Conservation (phyloP, 352 stramenopile species). For the Phytophthora quininea region DNA sequence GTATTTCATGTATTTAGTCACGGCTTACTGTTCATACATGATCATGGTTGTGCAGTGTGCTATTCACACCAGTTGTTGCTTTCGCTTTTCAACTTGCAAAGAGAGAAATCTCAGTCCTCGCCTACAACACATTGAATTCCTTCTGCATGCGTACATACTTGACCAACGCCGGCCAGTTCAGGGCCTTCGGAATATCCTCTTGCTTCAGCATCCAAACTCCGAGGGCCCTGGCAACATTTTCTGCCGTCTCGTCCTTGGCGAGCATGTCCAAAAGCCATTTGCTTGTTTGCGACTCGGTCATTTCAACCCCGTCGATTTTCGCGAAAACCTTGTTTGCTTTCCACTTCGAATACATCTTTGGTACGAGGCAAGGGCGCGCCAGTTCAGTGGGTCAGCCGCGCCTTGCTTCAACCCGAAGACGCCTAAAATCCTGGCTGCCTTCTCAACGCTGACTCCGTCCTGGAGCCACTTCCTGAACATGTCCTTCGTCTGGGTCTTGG, state of each 20-base stretch:
- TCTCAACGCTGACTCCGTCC: neutral
- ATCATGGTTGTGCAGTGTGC: no score
- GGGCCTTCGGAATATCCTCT: neutral
- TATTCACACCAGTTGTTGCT: no score
- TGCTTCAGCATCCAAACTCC: neutral
- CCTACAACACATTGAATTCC: neutral
- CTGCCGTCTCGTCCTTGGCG: neutral
- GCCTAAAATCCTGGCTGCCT: neutral
- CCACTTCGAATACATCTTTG: neutral
- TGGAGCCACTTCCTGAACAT: neutral
- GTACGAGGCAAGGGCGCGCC: neutral
- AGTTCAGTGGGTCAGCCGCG: neutral
- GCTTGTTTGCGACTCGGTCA: neutral
- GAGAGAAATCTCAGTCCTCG: neutral
- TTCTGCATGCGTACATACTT: neutral
- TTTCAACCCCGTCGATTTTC: neutral
- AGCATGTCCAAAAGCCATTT: neutral
- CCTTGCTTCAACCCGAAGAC: neutral
- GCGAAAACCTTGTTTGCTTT: neutral
- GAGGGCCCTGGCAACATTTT: neutral
- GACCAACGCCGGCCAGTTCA: neutral
- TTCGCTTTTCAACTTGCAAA: no score
- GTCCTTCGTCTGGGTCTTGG: neutral
- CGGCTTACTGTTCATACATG: no score
- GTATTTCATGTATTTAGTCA: no score